A percentile compares a stretch with the other conserved stretches of the same genome.
Conservation (phyloP, 805 yeast species). For the Scheffersomyces ergatensis region DNA sequence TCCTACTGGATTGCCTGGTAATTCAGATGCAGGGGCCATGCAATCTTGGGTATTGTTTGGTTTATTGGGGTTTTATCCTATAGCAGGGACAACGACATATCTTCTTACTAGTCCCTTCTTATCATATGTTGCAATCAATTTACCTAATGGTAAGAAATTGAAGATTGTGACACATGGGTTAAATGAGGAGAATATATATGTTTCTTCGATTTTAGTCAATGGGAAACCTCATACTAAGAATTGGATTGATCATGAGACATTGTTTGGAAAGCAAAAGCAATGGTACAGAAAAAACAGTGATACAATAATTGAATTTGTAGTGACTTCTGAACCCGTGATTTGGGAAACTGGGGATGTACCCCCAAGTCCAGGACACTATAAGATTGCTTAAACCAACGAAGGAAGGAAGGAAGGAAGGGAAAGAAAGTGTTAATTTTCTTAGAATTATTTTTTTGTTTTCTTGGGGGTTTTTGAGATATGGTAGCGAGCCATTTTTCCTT, state of each 20-base stretch:
- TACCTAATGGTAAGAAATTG: conserved; percentile 20
- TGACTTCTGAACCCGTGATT: conserved; percentile 11
- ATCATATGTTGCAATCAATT: conserved; percentile 15
- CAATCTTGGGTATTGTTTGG: conserved; percentile 34
- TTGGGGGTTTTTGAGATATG: too few species aligned
- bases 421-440: too few species aligned
- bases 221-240: conserved; percentile 22
- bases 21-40: conserved; percentile 39
- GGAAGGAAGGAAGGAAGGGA: not conserved
- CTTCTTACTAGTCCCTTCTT: conserved; percentile 28
- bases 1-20: conserved; percentile 30
- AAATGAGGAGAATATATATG: conserved; percentile 19
- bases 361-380: conserved; percentile 22
- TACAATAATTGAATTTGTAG: conserved; percentile 13
- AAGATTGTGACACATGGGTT: conserved; percentile 21
- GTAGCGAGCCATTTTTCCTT: too few species aligned
- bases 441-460: too few species aligned
- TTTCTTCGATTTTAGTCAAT: conserved; percentile 25
- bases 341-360: conserved; percentile 27
- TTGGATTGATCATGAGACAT: conserved; percentile 29
- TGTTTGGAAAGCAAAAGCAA: too few species aligned
- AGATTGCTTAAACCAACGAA: too few species aligned
- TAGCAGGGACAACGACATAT: conserved; percentile 33
- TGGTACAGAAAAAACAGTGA: too few species aligned
- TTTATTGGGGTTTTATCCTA: conserved; percentile 32